A percentile compares a stretch with the other conserved stretches of the same genome.
phyloP scores from a whole-genome alignment of 2,329 filamentous ascomycete genomes.

The Penicillium sp. region DNA sequence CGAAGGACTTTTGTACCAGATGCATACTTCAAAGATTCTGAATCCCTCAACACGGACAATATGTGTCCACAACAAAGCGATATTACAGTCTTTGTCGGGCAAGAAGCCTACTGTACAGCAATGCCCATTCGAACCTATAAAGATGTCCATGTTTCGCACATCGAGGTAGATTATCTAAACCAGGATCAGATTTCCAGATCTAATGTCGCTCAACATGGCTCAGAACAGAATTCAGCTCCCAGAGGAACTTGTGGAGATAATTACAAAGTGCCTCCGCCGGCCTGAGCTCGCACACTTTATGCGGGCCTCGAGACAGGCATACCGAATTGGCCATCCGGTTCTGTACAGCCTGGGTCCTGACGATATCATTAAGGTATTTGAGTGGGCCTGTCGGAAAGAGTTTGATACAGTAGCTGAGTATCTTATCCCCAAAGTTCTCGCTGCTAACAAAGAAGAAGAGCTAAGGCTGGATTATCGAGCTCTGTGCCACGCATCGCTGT shows the following conservation, averaged over 20 bases:
- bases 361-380: not conserved
- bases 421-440: not conserved
- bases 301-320: not conserved
- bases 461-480: not conserved
- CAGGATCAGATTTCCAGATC: too few relatives aligned
- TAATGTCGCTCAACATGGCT: not conserved
- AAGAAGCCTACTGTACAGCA: not conserved
- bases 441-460: not conserved
- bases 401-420: not conserved
- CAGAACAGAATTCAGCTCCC: not conserved
- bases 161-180: not conserved
- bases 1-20: too few relatives aligned
- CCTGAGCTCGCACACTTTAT: not conserved
- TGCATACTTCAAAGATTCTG: too few relatives aligned
- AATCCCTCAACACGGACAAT: too few relatives aligned
- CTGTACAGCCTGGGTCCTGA: not conserved
- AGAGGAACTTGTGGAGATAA: not conserved
- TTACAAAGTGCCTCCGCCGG: not conserved
- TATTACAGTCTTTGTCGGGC: too few relatives aligned
- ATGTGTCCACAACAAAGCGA: too few relatives aligned
- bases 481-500: not conserved
- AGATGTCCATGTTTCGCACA: too few relatives aligned
- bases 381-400: not conserved
- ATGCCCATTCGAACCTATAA: not conserved
- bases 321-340: not conserved